phyloP scores from a whole-genome alignment of 306 rosid genomes.

The Leucaena leucocephala region DNA sequence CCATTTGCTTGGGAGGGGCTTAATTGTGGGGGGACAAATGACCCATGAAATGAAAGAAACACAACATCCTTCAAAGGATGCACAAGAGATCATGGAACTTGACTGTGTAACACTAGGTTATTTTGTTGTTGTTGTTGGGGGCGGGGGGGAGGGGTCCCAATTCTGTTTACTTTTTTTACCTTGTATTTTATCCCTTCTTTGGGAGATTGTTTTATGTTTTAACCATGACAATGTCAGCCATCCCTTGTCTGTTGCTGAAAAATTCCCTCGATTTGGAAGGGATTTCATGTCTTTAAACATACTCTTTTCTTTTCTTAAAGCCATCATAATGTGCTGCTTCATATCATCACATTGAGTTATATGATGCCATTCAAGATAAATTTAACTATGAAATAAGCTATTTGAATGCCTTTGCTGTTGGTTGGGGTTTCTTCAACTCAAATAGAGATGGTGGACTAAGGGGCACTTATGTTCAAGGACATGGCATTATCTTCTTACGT shows the following conservation, averaged over 20 bases:
- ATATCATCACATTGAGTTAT: not conserved
- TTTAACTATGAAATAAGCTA: not conserved
- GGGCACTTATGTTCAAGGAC: too few relatives aligned
- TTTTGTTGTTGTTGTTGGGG: too few relatives aligned
- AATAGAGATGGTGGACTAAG: too few relatives aligned
- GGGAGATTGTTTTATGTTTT: slow-evolving; percentile 2
- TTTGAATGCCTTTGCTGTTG: too few relatives aligned
- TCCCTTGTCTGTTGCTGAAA: not conserved
- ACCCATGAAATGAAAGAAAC: slow-evolving; percentile 30
- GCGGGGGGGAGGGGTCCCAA: too few relatives aligned
- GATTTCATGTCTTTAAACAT: not conserved
- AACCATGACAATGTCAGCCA: not conserved
- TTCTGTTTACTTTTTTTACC: not conserved
- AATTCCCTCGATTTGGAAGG: not conserved
- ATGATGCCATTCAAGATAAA: not conserved
- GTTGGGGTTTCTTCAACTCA: too few relatives aligned
- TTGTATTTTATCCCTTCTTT: slow-evolving; percentile 21
- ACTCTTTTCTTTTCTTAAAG: slow-evolving; percentile 10
- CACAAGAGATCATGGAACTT: slow-evolving; percentile 6
- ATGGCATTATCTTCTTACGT: too few relatives aligned
- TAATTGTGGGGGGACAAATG: not conserved
- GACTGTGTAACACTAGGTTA: not conserved
- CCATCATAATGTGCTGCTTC: not conserved
- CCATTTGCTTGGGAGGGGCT: not conserved
- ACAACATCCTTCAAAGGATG: not conserved